Evolutionary conservation across 2,329 filamentous ascomycete genomes (phyloP), one percentile per base, ranked within the genome.

Genomic region (Trichoderma simmonsii): DNA sequence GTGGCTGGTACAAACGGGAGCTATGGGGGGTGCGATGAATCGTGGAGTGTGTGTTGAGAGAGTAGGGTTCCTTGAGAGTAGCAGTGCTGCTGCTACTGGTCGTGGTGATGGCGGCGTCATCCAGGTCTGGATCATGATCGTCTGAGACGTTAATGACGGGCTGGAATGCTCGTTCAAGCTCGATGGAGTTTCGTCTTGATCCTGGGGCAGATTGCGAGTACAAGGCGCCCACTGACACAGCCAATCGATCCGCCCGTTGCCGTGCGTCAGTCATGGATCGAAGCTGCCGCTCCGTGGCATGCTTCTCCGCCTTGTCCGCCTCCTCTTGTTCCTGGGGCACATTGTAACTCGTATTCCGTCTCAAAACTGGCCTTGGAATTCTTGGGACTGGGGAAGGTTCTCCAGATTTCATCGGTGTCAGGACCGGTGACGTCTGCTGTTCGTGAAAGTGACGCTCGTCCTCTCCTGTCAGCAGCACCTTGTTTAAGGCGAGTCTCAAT

Each of bases 341-440:
- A 71, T 83, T 81, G 70, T 84, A 84, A 74, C 82, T 84, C 56
- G 82, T 84, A 74, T 83, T 84, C 54, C 82, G 81, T 73, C 82
- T 78, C n/a, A 84, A 75, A 12, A 80, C 82, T 28, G 82, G 82
- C 56, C 81, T 79, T 12, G 81, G 81, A 9, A 75, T 67, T 70
- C 73, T 74, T 26, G 73, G 75, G 15, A 67, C 63, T 54, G 65
- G 14, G 15, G 30, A 21, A 9, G 57, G 12, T 34, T 66, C 64
- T 36, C 56, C 62, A 48, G 73, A 54, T 28, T 67, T 34, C 3
- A 12, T 51, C 3, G 65, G 67, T 8, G 70, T 57, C 2, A 56
- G 28, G 26, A 61, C 26, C 15, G 48, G 15, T 54, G 62, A 67
- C 14, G 66, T 26, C 14, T 32, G 54, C 7, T 69, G 66, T 21